Evolutionary conservation across 2,329 filamentous ascomycete species (phyloP).

Genomic region (Bipolaris oryzae): DNA sequence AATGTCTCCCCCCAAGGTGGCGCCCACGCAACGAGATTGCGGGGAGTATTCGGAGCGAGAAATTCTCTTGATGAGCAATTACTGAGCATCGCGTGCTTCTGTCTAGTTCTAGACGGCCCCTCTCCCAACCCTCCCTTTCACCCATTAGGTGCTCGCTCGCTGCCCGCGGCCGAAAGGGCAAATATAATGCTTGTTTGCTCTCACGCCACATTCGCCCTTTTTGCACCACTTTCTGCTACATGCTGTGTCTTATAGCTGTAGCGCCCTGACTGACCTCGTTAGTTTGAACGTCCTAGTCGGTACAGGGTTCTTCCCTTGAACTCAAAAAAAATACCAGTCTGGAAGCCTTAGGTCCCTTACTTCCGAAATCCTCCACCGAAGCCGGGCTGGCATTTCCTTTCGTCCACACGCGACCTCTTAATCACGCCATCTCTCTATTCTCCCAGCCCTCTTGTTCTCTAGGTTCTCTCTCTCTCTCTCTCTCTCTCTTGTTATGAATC

Average conservation of each 20-base stretch:
- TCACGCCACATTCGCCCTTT: conserved; percentile 1
- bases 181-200: conserved; percentile 2
- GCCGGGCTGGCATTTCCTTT: conserved; percentile 21
- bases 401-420: conserved; percentile 18
- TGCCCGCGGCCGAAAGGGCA: conserved; percentile 15
- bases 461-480: too few relatives aligned
- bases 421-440: neutral
- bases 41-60: conserved; percentile 12
- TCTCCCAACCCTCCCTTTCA: neutral
- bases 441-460: neutral
- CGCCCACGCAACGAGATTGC: conserved; percentile 15
- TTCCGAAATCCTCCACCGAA: conserved; percentile 18
- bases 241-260: conserved; percentile 1
- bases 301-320: conserved; percentile 2
- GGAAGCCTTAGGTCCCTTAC: conserved; percentile 12
- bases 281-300: conserved; percentile 1
- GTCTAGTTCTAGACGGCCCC: conserved; percentile 8
- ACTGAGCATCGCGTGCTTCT: conserved; percentile 14
- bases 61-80: conserved; percentile 12
- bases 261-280: neutral
- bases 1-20: conserved; percentile 13
- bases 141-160: conserved; percentile 1
- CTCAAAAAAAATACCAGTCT: conserved; percentile 12
- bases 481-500: neutral
- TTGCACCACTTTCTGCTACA: conserved; percentile 1